Evolutionary conservation across 2,329 filamentous ascomycete species (phyloP).

Genomic region (Drechmeria coniospora): DNA sequence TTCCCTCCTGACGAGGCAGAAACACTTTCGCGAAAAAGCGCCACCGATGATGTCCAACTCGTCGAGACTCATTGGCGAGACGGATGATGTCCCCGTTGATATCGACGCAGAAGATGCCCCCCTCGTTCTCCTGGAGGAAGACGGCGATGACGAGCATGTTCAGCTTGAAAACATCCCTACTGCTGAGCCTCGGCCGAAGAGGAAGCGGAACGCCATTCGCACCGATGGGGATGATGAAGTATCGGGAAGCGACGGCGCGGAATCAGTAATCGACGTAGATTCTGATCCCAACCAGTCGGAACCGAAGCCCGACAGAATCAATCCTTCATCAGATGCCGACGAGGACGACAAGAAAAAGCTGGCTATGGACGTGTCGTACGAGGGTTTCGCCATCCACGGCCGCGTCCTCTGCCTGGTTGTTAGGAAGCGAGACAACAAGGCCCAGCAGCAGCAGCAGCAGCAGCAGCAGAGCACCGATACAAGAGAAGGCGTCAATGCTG

Average conservation of each 20-base stretch:
- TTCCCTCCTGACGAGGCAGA: constrained; percentile 73
- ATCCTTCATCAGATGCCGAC: constrained; percentile 13
- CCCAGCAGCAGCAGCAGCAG: constrained; percentile 10
- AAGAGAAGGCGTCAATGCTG: constrained; percentile 13
- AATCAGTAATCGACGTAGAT: constrained; percentile 21
- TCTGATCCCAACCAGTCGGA: constrained; percentile 26
- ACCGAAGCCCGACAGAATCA: constrained; percentile 27
- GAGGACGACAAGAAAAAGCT: constrained; percentile 81
- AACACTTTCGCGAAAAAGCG: constrained; percentile 50
- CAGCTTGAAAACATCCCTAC: constrained; percentile 20
- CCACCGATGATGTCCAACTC: constrained; percentile 45
- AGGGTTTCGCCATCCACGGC: constrained; percentile 92
- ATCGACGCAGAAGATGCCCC: constrained; percentile 27
- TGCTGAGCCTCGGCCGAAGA: constrained; percentile 12
- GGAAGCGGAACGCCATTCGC: constrained; percentile 9
- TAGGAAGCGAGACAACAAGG: constrained; percentile 49
- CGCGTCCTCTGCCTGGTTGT: constrained; percentile 84
- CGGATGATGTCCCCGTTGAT: constrained; percentile 36
- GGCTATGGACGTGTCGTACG: constrained; percentile 71
- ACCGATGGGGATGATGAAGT: constrained; percentile 15
- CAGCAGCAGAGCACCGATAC: not conserved
- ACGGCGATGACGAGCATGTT: constrained; percentile 19
- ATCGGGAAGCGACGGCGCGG: constrained; percentile 15
- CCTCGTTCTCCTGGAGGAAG: constrained; percentile 31
- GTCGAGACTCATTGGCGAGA: constrained; percentile 41